A percentile compares a stretch with the other conserved stretches of the same genome.
Evolutionary conservation across 805 yeast genomes (phyloP).

Genomic region (Wickerhamiella nectarea): DNA sequence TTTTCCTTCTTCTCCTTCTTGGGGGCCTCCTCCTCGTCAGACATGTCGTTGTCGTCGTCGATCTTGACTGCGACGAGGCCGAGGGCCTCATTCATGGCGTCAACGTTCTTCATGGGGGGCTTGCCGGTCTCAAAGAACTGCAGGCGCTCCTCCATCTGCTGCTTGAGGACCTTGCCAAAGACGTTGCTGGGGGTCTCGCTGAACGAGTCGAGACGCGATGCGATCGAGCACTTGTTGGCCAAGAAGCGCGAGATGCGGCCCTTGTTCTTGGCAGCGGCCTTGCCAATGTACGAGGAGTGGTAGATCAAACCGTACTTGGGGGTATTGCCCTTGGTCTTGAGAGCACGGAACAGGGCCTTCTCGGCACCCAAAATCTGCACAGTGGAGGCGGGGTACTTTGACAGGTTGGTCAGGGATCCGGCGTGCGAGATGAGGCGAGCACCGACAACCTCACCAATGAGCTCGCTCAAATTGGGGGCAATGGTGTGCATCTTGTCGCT

Average conservation of each 20-base stretch:
- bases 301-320: slow-evolving; percentile 93
- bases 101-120: slow-evolving; percentile 90
- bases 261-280: slow-evolving; percentile 91
- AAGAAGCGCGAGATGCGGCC: slow-evolving; percentile 97
- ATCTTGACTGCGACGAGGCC: slow-evolving; percentile 38
- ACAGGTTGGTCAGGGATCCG: slow-evolving; percentile 89
- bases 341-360: slow-evolving; percentile 90
- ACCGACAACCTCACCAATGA: slow-evolving; percentile 98
- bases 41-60: slow-evolving; percentile 30
- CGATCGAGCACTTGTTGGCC: slow-evolving; percentile 98
- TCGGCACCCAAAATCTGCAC: slow-evolving; percentile 97
- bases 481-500: slow-evolving; percentile 94
- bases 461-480: slow-evolving; percentile 92
- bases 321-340: slow-evolving; percentile 92
- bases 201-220: slow-evolving; percentile 95
- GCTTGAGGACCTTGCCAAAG: slow-evolving; percentile 81
- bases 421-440: slow-evolving; percentile 97
- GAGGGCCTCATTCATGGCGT: slow-evolving; percentile 87
- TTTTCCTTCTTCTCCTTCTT: slow-evolving; percentile 32
- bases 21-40: slow-evolving; percentile 24
- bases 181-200: slow-evolving; percentile 85
- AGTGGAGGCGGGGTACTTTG: slow-evolving; percentile 98
- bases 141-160: slow-evolving; percentile 96
- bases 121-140: slow-evolving; percentile 93
- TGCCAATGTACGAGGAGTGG: slow-evolving; percentile 88